Evolutionary conservation across 148 eudicot genomes (phyloP), one percentile per base, ranked within the genome.

Genomic region (Fagopyrum homotropicum): DNA sequence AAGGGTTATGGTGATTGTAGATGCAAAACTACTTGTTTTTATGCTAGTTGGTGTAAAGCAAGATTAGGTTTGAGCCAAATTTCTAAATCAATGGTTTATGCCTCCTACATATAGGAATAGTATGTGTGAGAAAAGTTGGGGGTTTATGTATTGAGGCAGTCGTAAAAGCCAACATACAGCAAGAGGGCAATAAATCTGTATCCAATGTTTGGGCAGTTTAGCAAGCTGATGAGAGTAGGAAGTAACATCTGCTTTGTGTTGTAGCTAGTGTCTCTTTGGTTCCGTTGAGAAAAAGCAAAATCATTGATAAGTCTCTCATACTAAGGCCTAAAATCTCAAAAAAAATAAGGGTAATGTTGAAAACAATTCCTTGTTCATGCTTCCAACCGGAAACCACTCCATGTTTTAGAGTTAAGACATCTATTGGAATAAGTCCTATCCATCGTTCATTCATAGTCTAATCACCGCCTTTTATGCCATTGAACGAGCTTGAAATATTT

Each of bases 201-300:
- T 22, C 40, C 35, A 60, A 55, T 55, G 22, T 60, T 9, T 26
- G 12, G 14, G 3, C 40, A 59, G 66, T 22, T 57, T 22, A 57
- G 64, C 64, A 19, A 57, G 64, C 64, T 60, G 66, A 60, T 26
- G 66, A 12, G 40, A 60, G 66, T 60, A 60, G 43, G 30, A 60
- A 60, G 43, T 8, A 60, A 26, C 19, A 60, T 60, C 4, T 60
- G 14, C 40, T 22, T 12, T 22, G 40, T 60, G 66, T 9, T 60
- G 35, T 60, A 30, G 22, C 66, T 60, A 60, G 66, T 11, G 35
- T 26, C 22, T 26, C 40, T 22, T 60, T 5, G 66, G 3, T 60
- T 22, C 19, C 40, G 26, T 60, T 60, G 12, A 49, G 52, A 49
- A 49, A 49, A 49, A 9, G 12, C 26, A 49, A 10, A 49, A 8